Evolutionary conservation across 208 protist species (phyloP), one percentile per base, ranked within the genome.

Genomic region (Porcisia hertigi): DNA sequence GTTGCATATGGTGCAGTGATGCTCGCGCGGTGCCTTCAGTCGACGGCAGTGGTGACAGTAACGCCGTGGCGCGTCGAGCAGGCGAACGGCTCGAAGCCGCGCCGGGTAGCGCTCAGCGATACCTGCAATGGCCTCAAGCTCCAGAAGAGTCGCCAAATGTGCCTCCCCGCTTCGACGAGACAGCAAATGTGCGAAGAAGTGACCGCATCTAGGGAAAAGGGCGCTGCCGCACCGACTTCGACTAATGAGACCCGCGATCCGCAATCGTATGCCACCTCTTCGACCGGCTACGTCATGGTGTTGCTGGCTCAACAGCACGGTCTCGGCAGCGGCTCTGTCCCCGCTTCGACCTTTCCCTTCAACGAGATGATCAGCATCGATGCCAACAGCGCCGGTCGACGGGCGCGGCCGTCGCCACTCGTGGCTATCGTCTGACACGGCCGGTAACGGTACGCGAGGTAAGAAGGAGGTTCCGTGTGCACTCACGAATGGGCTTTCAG

Each of bases 21-120:
- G 90, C 79, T 96, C 92, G 18, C 95, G 84, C 41, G 93, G 94
- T 0, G 94, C 91, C 79, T 97, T 97, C 60, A 88, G 83, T n/a
- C 91, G 88, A 20, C 81, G 64, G 75, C 93, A 97, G 47, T 71
- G 70, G 18, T 63, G 23, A 71, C 93, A 97, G 70, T 84, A 93
- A 36, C 93, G 89, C 6, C 82, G 79, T 30, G 93, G 88, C 20
- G 45, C 67, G 54, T 96, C 88, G 3, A 97, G 80, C 70, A 97
- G 67, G 18, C 74, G 80, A 45, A 39, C 52, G 14, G 74, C 80
- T 52, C 84, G 80, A 80, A 89, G 77, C 1, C 59, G 64, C 16
- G 73, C 59, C 3, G 82, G 57, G 71, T 87, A 81, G 4, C 18
- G 47, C 57, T 92, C 83, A n/a, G 77, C 72, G 45, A 74, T 70